Conservation (phyloP, 2,329 filamentous ascomycete genomes). For the Paecilomyces dactylethromorphus region DNA sequence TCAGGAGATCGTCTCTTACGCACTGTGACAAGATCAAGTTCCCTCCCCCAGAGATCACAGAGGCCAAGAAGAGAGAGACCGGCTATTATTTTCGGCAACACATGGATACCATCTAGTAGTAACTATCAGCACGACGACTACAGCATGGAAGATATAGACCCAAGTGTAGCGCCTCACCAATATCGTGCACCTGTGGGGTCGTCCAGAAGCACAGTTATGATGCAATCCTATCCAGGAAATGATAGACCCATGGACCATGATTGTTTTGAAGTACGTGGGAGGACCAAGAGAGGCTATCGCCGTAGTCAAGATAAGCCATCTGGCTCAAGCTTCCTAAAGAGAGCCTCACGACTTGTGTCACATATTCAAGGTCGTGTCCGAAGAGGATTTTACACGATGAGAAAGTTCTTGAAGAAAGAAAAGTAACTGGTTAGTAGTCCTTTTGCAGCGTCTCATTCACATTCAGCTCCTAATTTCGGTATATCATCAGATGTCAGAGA, state of each 20-base stretch:
- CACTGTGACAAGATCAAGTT: background rate
- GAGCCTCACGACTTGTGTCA: constrained; percentile 8
- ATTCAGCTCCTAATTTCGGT: constrained; percentile 2
- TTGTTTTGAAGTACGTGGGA: constrained; percentile 1
- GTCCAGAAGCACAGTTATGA: too few species aligned
- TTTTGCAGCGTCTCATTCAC: background rate
- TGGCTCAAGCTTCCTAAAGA: constrained; percentile 3
- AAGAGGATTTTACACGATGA: constrained; percentile 12
- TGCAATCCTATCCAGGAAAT: background rate
- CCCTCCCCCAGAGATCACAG: background rate
- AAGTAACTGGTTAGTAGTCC: background rate
- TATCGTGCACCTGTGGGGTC: background rate
- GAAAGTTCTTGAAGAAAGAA: constrained; percentile 12
- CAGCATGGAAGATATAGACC: background rate
- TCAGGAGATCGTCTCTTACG: background rate
- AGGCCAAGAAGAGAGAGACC: background rate
- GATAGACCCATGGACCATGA: background rate
- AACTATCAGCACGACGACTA: background rate
- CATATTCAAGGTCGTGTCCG: constrained; percentile 9
- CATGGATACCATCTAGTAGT: background rate
- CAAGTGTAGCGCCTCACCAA: background rate
- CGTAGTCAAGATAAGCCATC: constrained; percentile 2
- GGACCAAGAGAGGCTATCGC: constrained; percentile 7
- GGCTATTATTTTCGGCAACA: background rate
- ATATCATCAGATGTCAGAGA: background rate